Conservation (phyloP, 2,329 filamentous ascomycete genomes). For the Amauroascus niger region DNA sequence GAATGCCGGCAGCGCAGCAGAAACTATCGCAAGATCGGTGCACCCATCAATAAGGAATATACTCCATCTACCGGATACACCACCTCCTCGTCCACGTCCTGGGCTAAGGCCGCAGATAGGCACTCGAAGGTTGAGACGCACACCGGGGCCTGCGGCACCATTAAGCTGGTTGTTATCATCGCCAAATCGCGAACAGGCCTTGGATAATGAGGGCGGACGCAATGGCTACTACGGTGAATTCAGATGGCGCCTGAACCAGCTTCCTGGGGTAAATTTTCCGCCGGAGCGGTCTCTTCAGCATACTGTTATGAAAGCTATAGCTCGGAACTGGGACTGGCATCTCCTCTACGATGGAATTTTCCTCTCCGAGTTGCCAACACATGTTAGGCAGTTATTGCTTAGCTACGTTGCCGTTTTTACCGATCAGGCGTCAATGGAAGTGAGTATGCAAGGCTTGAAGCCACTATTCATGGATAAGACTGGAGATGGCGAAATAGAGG, state of each 20-base stretch:
- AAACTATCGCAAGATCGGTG: constrained; percentile 30
- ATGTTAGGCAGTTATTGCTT: constrained; percentile 45
- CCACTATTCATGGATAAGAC: constrained; percentile 37
- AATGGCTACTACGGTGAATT: neutral
- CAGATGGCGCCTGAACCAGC: constrained; percentile 28
- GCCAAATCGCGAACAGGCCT: constrained; percentile 10
- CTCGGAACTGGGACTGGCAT: constrained; percentile 48
- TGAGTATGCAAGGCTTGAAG: constrained; percentile 38
- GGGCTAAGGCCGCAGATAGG: constrained; percentile 27
- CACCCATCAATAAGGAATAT: constrained; percentile 39
- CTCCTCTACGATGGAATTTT: constrained; percentile 49
- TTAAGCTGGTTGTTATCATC: constrained; percentile 36
- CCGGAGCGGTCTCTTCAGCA: constrained; percentile 40
- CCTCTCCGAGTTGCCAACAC: constrained; percentile 43
- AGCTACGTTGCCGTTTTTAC: constrained; percentile 49
- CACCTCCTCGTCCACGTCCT: constrained; percentile 35
- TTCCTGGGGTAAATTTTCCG: constrained; percentile 36
- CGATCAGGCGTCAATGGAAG: constrained; percentile 31
- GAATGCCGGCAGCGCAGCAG: constrained; percentile 15
- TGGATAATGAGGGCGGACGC: constrained; percentile 17
- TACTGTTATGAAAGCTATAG: constrained; percentile 45
- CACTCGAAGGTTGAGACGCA: constrained; percentile 28
- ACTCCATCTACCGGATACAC: constrained; percentile 37
- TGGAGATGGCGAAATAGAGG: constrained; percentile 14
- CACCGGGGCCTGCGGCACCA: constrained; percentile 39